Evolutionary conservation across 2,329 filamentous ascomycete species (phyloP).

Genomic region (Botrytis porri): DNA sequence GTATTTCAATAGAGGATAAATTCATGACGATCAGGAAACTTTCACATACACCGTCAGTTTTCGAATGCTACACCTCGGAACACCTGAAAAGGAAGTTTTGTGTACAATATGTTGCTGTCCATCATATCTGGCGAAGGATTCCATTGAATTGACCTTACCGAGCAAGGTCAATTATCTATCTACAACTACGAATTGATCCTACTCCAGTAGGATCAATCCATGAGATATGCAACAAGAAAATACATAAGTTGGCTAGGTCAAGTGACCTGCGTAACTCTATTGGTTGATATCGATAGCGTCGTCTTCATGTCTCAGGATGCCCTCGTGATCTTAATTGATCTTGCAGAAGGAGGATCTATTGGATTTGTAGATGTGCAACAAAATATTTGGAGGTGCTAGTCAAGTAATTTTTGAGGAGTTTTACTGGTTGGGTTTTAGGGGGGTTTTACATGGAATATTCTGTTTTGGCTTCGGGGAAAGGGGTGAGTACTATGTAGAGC

Average conservation of each 20-base stretch:
- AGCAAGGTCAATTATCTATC: background rate
- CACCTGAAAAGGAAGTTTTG: background rate
- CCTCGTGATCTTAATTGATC: background rate
- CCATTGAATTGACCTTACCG: background rate
- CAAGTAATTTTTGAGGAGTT: background rate
- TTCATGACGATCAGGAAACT: background rate
- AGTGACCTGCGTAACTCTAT: background rate
- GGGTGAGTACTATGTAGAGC: background rate
- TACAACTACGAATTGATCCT: background rate
- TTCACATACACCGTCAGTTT: background rate
- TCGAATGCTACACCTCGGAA: background rate
- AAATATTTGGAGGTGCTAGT: background rate
- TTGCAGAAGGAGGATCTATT: background rate
- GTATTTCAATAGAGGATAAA: too few species aligned
- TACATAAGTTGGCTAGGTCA: background rate
- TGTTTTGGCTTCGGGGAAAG: background rate
- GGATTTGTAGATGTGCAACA: background rate
- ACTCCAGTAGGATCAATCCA: background rate
- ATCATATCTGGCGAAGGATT: background rate
- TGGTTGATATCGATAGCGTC: background rate
- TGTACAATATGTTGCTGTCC: background rate
- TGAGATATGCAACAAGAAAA: conserved; percentile 1
- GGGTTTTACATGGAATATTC: too few species aligned
- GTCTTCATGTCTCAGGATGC: background rate
- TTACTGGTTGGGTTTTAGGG: background rate